Conservation (phyloP, 2,329 filamentous ascomycete genomes). For the Volutella citrinella region DNA sequence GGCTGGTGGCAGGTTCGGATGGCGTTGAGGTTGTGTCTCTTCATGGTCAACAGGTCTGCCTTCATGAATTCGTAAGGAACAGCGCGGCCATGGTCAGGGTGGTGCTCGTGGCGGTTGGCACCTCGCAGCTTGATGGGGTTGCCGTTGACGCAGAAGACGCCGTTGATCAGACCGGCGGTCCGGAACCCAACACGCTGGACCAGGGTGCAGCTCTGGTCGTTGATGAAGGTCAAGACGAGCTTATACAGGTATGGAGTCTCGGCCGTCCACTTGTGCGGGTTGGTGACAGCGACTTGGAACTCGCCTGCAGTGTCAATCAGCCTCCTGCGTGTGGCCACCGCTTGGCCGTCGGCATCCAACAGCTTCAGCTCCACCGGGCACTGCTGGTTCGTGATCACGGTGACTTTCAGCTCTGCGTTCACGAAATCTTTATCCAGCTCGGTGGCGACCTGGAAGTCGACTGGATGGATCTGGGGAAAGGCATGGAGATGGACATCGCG, state of each 20-base stretch:
- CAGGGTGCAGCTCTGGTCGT: conserved; percentile 30
- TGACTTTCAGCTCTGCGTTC: no score
- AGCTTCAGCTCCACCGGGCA: conserved; percentile 37
- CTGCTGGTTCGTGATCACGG: conserved; percentile 44
- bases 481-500: conserved; percentile 64
- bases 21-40: conserved; percentile 66
- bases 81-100: conserved; percentile 58
- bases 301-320: conserved; percentile 33
- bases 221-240: conserved; percentile 37
- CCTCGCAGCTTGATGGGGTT: conserved; percentile 62
- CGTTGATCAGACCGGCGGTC: conserved; percentile 56
- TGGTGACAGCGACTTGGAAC: conserved; percentile 38
- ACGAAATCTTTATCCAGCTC: conserved; percentile 52
- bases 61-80: conserved; percentile 61
- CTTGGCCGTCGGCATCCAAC: conserved; percentile 30
- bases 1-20: conserved; percentile 67
- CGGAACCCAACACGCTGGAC: conserved; percentile 63
- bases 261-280: conserved; percentile 65
- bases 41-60: conserved; percentile 63
- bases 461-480: conserved; percentile 52
- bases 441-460: conserved; percentile 57
- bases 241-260: conserved; percentile 64
- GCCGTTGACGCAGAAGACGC: conserved; percentile 64
- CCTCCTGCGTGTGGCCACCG: conserved; percentile 24
- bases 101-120: conserved; percentile 69